phyloP scores from a whole-genome alignment of 345 rosid genomes.

The Reutealis trisperma region DNA sequence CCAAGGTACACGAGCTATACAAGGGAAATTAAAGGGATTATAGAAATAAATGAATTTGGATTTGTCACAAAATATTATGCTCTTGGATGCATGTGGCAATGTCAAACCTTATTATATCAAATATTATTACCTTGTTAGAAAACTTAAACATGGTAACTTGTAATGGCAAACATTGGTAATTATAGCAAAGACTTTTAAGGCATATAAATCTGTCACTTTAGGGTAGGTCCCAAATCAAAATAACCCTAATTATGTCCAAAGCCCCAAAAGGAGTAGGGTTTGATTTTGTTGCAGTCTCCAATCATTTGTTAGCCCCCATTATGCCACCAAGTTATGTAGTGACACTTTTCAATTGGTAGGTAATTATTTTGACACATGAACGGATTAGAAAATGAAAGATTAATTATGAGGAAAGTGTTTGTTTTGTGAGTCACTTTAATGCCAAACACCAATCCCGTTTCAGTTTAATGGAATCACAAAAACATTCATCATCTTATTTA shows the following conservation, averaged over 20 bases:
- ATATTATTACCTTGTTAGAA: conserved; percentile 32
- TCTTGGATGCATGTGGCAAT: conserved; percentile 36
- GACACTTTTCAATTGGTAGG: conserved; percentile 26
- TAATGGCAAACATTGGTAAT: conserved; percentile 62
- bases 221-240: conserved; percentile 39
- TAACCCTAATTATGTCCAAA: conserved; percentile 19
- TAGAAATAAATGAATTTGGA: too few species aligned
- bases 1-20: conserved; percentile 4
- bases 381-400: conserved; percentile 18
- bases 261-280: conserved; percentile 15
- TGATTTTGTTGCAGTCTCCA: conserved; percentile 44
- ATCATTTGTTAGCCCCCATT: conserved; percentile 41
- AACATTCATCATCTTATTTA: background rate
- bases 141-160: conserved; percentile 40
- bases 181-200: conserved; percentile 54
- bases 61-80: conserved; percentile 44
- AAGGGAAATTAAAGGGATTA: too few species aligned
- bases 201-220: conserved; percentile 25
- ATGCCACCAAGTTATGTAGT: conserved; percentile 34
- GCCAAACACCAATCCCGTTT: conserved; percentile 1
- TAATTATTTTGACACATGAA: conserved; percentile 34
- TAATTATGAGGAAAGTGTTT: background rate
- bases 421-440: conserved; percentile 3
- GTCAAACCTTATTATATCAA: conserved; percentile 43
- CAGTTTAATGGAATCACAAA: conserved; percentile 14